These are phyloP conservation scores for Phytopythium mirpurense DNA, from an alignment of 352 stramenopile species.

Conservation along the genomic window DNA sequence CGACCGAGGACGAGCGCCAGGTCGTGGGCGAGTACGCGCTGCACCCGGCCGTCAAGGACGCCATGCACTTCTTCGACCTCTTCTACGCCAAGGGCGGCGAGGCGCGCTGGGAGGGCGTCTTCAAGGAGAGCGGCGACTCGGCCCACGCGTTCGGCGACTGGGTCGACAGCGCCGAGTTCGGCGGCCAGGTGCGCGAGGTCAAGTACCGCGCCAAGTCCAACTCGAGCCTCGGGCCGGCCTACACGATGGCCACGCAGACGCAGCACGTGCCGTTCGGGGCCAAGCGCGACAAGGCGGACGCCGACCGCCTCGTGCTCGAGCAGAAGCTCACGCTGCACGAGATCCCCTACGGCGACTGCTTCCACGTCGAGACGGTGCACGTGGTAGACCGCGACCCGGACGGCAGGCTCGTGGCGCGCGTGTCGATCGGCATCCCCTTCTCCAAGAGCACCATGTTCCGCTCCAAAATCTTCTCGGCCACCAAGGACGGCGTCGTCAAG, in stretches of 20 bases:
- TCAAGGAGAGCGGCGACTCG: constrained; percentile 57
- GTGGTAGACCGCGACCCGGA: constrained; percentile 35
- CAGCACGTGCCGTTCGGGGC: constrained; percentile 47
- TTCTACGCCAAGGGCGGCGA: constrained; percentile 58
- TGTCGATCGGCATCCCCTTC: constrained; percentile 73
- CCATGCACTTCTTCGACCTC: constrained; percentile 64
- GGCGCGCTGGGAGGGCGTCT: constrained; percentile 43
- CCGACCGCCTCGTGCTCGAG: constrained; percentile 48
- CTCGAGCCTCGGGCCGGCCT: constrained; percentile 57
- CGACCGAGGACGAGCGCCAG: constrained; percentile 62
- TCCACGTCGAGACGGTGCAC: constrained; percentile 67
- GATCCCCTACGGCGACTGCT: constrained; percentile 79
- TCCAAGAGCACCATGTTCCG: constrained; percentile 85
- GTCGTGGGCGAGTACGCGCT: constrained; percentile 65
- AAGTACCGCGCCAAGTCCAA: constrained; percentile 76
- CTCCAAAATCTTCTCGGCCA: constrained; percentile 73
- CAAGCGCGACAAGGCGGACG: constrained; percentile 26
- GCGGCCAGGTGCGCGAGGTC: constrained; percentile 57
- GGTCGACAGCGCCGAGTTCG: constrained; percentile 50
- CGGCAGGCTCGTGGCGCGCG: constrained; percentile 36
- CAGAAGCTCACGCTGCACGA: constrained; percentile 65
- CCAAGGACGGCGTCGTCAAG: constrained; percentile 62
- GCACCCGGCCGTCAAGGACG: constrained; percentile 38
- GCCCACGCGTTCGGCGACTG: constrained; percentile 57
- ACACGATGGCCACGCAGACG: constrained; percentile 45